Base-by-base conservation (phyloP, 768 basidiomycete species). In the Candolleomyces eurysporus region DNA sequence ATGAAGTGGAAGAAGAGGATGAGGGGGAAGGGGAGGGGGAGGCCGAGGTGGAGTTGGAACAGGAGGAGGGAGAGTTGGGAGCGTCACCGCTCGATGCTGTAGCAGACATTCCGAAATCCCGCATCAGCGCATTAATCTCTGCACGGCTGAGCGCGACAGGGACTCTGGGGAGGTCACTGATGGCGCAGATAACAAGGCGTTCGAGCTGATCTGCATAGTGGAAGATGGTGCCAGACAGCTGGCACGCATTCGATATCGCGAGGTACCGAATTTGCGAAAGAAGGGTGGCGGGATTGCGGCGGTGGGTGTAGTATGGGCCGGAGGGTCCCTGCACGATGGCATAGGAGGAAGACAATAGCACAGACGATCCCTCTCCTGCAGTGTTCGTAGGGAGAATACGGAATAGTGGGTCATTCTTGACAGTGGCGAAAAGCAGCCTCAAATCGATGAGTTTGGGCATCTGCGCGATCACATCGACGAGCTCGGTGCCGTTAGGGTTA, bases 221-320 rank as follows among this genome's bases (percentile, higher is more conserved):
- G 17, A 78, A 71, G 32, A 76, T 56, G 54, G 42, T 64, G 17
- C 67, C 61, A 2, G 69, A 66, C 19, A 76, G 61, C 16, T 72
- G 69, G 63, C 75, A 77, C 16, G 74, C 73, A 51, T 79, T 78
- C 14, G 77, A 78, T 4, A 78, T 49, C 7, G 79, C 78, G 4
- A 79, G 71, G 46, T 64, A 61, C 21, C 68, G 71, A 39, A 80
- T 66, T 60, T 73, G 75, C 2, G 63, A 58, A 32, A 78, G 64
- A 0, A 74, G 59, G 11, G 56, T 68, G 1, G 71, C 66, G 31
- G 64, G 57, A 50, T 65, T 69, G 55, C 67, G 36, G 36, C 36
- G 36, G 36, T 36, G 36, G 36, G 11, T 36, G 36, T 36, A 36
- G 6, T 11, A 36, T 8, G 36, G 36, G 36, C 36, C 36, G 11